Base-by-base conservation (phyloP, 192 early-diverging fungal species). In the Haplosporangium gracile region DNA sequence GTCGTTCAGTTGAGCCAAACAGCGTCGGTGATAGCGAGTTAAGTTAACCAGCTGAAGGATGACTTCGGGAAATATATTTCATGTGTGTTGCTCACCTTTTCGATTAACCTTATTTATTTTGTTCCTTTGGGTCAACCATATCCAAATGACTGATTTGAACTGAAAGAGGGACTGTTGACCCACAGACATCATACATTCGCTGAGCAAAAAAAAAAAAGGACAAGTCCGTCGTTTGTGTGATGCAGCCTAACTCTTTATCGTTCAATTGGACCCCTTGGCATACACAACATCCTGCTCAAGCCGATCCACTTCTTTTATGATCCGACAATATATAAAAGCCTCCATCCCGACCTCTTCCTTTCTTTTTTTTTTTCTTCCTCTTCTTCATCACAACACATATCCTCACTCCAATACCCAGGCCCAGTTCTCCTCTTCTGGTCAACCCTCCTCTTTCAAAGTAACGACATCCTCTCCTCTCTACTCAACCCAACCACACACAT, bases 331-430 rank as follows among this genome's bases (percentile, higher is more conserved):
- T 57, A 75, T 32, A 34, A 51, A 47, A 29, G 29, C 57, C 49
- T 65, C 36, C 60, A 45, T 65, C 47, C 55, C 32, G 43, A 40
- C 10, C 49, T 11, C 2, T 65, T 73, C 45, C 69, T 57, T 57
- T 57, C 53, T 72, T 57, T 78, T 34, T 73, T 65, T 16, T 79
- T 74, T 70, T 47, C 36, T 63, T 45, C n/a, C 40, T 55, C 47
- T 75, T 75, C 74, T 49, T 74, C 29, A 47, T 43, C 42, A 51
- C 49, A 51, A 51, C 63, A 60, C 43, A 42, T 32, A 26, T 32
- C 20, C 26, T n/a, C 32, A 7, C 45, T 72, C 29, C 57, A 69
- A 55, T n/a, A 60, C 51, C 74, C 38, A 24, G 39, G 34, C 42
- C 26, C n/a, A 40, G 26, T 42, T 9, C 51, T 69, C 16, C 5